A percentile compares a stretch with the other conserved stretches of the same genome.
phyloP scores from a whole-genome alignment of 1,284 basidiomycete species.

The Cryptococcus sp. region DNA sequence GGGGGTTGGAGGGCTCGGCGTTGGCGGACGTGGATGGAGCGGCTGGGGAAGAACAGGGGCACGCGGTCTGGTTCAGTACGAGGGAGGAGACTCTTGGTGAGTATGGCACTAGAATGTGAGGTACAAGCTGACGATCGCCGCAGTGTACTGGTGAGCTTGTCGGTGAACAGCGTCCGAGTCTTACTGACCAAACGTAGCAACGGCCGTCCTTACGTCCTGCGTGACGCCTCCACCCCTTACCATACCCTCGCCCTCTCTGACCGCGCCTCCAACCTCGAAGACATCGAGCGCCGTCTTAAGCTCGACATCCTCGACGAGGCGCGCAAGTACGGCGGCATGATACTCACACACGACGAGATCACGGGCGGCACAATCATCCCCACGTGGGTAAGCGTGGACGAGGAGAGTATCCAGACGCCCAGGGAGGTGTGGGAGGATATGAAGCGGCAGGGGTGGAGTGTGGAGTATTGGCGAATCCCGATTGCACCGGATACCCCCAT shows the following conservation, averaged over 20 bases:
- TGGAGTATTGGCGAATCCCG: slow-evolving; percentile 84
- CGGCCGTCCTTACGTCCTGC: slow-evolving; percentile 89
- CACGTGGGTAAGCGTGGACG: slow-evolving; percentile 92
- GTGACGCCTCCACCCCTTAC: slow-evolving; percentile 82
- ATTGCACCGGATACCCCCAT: slow-evolving; percentile 86
- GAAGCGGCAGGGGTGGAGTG: slow-evolving; percentile 79
- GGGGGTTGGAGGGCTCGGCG: too few species aligned
- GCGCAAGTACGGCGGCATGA: slow-evolving; percentile 76
- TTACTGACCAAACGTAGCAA: slow-evolving; percentile 58
- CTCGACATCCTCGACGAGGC: slow-evolving; percentile 91
- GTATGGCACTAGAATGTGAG: slow-evolving; percentile 11
- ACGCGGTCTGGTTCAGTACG: slow-evolving; percentile 55
- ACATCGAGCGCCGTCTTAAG: slow-evolving; percentile 87
- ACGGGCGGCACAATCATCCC: slow-evolving; percentile 80
- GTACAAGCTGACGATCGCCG: slow-evolving; percentile 8
- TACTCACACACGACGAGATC: slow-evolving; percentile 79
- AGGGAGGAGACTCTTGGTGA: slow-evolving; percentile 52
- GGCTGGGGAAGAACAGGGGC: slow-evolving; percentile 25
- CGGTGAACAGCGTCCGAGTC: background rate
- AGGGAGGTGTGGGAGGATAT: slow-evolving; percentile 81
- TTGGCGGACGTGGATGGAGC: background rate
- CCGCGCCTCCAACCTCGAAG: slow-evolving; percentile 90
- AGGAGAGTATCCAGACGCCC: slow-evolving; percentile 77
- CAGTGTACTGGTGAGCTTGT: slow-evolving; percentile 37
- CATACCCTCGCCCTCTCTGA: slow-evolving; percentile 80